A percentile compares a stretch with the other conserved stretches of the same genome.
These are phyloP conservation scores for Cicer judaicum DNA, from an alignment of 306 rosid genomes.

Conservation along the genomic window DNA sequence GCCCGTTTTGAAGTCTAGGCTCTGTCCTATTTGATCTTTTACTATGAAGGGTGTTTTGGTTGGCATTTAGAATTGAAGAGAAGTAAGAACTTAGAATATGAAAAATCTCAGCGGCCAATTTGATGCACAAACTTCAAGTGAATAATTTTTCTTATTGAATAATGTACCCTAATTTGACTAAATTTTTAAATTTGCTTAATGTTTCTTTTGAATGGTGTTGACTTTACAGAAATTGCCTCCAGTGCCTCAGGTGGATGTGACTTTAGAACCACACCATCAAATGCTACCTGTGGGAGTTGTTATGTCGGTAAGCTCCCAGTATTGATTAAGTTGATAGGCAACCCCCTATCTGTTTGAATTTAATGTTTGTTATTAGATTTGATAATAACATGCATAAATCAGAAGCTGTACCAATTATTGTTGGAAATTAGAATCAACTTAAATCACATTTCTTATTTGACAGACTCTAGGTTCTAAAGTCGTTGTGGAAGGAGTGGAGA, in stretches of 20 bases:
- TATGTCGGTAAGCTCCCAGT: constrained; percentile 68
- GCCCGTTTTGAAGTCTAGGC: not conserved
- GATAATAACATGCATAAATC: constrained; percentile 12
- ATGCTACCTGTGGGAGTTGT: constrained; percentile 77
- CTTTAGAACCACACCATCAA: constrained; percentile 73
- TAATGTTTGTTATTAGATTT: not conserved
- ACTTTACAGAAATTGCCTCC: constrained; percentile 73
- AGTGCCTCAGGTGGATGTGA: constrained; percentile 68
- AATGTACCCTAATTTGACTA: constrained; percentile 18
- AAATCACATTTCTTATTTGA: constrained; percentile 39
- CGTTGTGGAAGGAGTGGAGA: constrained; percentile 83
- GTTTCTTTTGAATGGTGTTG: constrained; percentile 30
- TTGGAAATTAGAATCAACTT: constrained; percentile 26
- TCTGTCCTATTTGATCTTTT: not conserved
- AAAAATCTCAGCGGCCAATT: constrained; percentile 7
- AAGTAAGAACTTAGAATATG: not conserved
- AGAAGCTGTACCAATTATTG: constrained; percentile 4
- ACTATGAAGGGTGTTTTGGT: not conserved
- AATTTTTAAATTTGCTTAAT: not conserved
- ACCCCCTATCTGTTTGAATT: constrained; percentile 26
- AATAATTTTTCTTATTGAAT: constrained; percentile 9
- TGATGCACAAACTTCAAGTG: not conserved
- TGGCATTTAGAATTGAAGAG: constrained; percentile 4
- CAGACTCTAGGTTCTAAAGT: constrained; percentile 77
- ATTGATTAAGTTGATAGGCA: constrained; percentile 33